Conservation (phyloP, 257 asterid species). For the Coffea eugenioides region DNA sequence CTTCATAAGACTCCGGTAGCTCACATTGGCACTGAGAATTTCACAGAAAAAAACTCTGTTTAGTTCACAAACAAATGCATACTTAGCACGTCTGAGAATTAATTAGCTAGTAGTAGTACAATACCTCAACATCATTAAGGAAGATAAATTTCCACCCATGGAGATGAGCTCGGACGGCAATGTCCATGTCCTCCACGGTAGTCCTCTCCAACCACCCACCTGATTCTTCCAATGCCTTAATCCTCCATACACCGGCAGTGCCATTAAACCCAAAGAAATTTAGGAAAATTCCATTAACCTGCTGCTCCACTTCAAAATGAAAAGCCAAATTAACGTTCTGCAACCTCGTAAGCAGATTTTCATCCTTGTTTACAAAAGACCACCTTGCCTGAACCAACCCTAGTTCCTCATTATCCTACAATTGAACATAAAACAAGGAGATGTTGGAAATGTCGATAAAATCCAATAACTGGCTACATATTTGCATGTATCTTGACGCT, state of each 20-base stretch:
- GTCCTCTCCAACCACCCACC: conserved; percentile 99
- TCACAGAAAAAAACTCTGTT: neutral
- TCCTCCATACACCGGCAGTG: conserved; percentile 98
- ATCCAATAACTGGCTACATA: neutral
- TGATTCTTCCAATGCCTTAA: conserved; percentile 86
- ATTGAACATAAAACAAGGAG: conserved; percentile 8
- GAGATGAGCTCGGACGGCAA: conserved; percentile 95
- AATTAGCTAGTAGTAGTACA: neutral
- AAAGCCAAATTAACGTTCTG: conserved; percentile 89
- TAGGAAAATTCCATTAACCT: conserved; percentile 78
- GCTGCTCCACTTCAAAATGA: conserved; percentile 98
- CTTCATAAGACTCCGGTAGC: conserved; percentile 93
- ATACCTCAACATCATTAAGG: conserved; percentile 92
- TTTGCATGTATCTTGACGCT: neutral
- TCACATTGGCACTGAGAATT: conserved; percentile 81
- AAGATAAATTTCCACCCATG: conserved; percentile 95
- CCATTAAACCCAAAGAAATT: conserved; percentile 97
- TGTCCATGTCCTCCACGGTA: conserved; percentile 97
- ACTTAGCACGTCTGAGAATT: neutral
- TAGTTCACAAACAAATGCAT: conserved; percentile 15
- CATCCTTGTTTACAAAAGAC: conserved; percentile 96
- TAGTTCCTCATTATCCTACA: conserved; percentile 85
- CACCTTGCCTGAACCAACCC: conserved; percentile 97
- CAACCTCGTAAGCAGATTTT: conserved; percentile 77
- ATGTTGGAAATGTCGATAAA: conserved; percentile 5